Evolutionary conservation across 345 rosid species (phyloP), one percentile per base, ranked within the genome.

Genomic region (Odontarrhena argentea): DNA sequence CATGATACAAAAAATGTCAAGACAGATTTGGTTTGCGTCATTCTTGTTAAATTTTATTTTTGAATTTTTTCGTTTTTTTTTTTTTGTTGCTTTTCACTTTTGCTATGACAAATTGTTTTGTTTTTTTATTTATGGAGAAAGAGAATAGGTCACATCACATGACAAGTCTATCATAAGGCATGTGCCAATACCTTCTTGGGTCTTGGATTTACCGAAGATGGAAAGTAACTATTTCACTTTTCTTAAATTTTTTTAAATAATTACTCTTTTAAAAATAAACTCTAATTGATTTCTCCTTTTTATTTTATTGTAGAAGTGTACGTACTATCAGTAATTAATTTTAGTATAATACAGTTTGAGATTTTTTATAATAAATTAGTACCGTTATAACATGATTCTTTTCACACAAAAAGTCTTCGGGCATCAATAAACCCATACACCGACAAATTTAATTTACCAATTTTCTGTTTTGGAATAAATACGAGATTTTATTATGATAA

Each of bases 161-260:
- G 75, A 75, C 65, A 57, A 52, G 71, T 64, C 75, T 58, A 70
- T 75, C 63, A 75, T 69, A 41, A 37, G 71, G 71, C 79, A 75
- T 67, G 71, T 75, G 78, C 61, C 59, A 37, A 37, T 69, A 43
- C 53, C 28, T 50, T 75, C 62, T 73, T 66, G 65, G 65, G 56
- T 64, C 48, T 46, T 56, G 63, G 8, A 44, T 30, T 62, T 53
- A 10, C 61, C 38, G 68, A 61, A 53, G 68, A 61, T 60, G 24
- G 68, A 62, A 70, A 43, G 47, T 45, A 52, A 53, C 12, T 70
- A 62, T 62, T 60, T 52, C 55, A 2, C 53, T 53, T 32, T 18
- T 43, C 32, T 38, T 43, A 5, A 15, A 30, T 5, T 63, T 35
- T 62, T 30, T 11, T 47, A 8, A n/a, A n/a, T n/a, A 41, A 37